Base-by-base conservation (phyloP, 2,329 filamentous ascomycete genomes). In the Aureobasidium sp. region DNA sequence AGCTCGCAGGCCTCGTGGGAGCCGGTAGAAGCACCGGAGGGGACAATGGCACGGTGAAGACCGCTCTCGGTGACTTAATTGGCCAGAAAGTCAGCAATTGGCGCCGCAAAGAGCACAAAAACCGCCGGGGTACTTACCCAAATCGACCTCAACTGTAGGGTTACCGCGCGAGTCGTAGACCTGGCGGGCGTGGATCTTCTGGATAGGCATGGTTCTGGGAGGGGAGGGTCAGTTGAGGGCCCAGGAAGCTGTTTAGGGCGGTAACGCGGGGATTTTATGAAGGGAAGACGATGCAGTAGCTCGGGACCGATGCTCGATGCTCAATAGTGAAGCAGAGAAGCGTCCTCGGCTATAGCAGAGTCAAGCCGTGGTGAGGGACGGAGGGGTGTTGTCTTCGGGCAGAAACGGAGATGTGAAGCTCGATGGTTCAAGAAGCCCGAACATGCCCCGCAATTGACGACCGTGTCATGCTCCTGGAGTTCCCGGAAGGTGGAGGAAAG, bases 151-250 rank as follows among this genome's bases (percentile, higher is more conserved):
- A 3, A 37, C 34, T 5, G 34, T 37, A 14, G 94, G 94, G 87
- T 99, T 99, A 77, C 85, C 85, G 70, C 94, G 93, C 78, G 94
- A 97, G 85, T 99, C 94, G 86, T 81, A 99, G 82, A 99, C 91
- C 74, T 88, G 92, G 76, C 94, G 79, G 67, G 78, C 78, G 76
- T 81, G 78, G 72, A 81, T 80, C 75, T 80, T 80, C 69, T 75
- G 75, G 74, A 81, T 81, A 68, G 89, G 82, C 94, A 99, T 99
- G 69, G 25, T 59, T 5, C 57, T 59, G 57, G n/a, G 8, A 25
- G 57, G 32, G 16, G 36, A 14, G 11, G 27, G 54, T 63, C n/a
- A 59, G 57, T 59, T 16, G 34, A 32, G 37, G 57, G 25, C 25
- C 27, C 30, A 16, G 36, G 48, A 37, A 30, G 53, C 39, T 37